Base-by-base conservation (phyloP, 2,329 filamentous ascomycete species). In the Gremmenia infestans region DNA sequence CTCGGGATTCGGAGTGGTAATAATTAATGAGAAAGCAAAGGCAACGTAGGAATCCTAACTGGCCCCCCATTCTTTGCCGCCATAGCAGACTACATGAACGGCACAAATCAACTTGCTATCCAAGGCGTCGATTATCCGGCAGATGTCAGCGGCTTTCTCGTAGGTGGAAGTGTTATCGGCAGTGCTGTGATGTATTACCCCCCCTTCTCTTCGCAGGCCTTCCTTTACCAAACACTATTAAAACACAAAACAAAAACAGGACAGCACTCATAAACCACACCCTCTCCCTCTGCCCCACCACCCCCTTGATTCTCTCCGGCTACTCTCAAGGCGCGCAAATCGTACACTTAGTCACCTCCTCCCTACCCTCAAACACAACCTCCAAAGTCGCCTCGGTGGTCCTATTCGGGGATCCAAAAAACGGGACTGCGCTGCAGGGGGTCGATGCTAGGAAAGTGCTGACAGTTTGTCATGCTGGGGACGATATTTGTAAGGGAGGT, bases 121-220 rank as follows among this genome's bases (percentile, higher is more conserved):
- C 81, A 83, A 67, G 81, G 80, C 45, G 76, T 83, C 19, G 70
- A 77, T 35, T 83, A 83, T 62, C 69, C 74, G 0, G 81, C 80
- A 4, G 67, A 70, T 48, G 57, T 74, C 15, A 58, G 61, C 2
- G 78, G 79, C 0, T 80, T 78, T 59, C 65, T 78, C 4, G 69
- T 68, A 12, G 75, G 76, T 8, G 79, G 79, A 1, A 76, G 78
- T 55, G 59, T 62, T 5, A 66, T 52, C 3, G 79, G 78, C 5
- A 75, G 74, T 51, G 63, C 64, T 40, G 71, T 68, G 54, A 78
- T 81, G 76, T 64, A 53, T 52, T 64, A 53, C 49, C 22, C 46
- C n/a, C 7, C 17, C 22, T 4, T 11, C 22, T 32, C 28, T 7
- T 32, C 28, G 28, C 42, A 19, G 36, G 32, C n/a, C 37, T 15